A percentile compares a stretch with the other conserved stretches of the same genome.
phyloP scores from a whole-genome alignment of 371 early-diverging fungal species.

The Actinomortierella wolfii region DNA sequence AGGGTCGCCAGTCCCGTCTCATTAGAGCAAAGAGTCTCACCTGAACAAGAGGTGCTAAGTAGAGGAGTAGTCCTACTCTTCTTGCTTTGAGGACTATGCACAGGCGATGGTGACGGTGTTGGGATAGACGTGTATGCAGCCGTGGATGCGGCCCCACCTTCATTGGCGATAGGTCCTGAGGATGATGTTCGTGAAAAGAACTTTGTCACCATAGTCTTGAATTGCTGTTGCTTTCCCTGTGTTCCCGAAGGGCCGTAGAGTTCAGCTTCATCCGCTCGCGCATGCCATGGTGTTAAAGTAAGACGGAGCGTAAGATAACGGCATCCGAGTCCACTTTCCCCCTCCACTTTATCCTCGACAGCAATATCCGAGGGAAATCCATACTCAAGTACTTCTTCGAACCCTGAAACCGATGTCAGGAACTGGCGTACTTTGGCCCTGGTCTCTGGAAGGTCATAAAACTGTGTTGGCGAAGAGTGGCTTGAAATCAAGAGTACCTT shows the following conservation, averaged over 20 bases:
- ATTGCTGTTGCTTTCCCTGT: constrained; percentile 7
- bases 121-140: too few species aligned
- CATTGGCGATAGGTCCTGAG: not conserved
- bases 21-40: too few species aligned
- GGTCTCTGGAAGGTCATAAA: constrained; percentile 16
- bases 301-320: constrained; percentile 33
- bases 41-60: too few species aligned
- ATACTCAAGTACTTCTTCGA: constrained; percentile 30
- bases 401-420: constrained; percentile 16
- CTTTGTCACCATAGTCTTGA: constrained; percentile 28
- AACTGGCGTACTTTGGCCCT: constrained; percentile 13
- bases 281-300: constrained; percentile 44
- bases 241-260: constrained; percentile 20
- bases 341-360: constrained; percentile 9
- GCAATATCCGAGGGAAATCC: constrained; percentile 22
- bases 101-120: too few species aligned
- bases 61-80: too few species aligned
- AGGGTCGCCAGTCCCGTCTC: too few species aligned
- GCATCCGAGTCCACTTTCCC: constrained; percentile 3
- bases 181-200: constrained; percentile 28
- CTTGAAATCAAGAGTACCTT: not conserved
- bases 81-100: too few species aligned
- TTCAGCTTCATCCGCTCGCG: constrained; percentile 33
- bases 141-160: too few species aligned
- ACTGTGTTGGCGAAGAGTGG: constrained; percentile 23